Evolutionary conservation across 768 basidiomycete genomes (phyloP), one percentile per base, ranked within the genome.

Genomic region (Cytidiella melzeri): DNA sequence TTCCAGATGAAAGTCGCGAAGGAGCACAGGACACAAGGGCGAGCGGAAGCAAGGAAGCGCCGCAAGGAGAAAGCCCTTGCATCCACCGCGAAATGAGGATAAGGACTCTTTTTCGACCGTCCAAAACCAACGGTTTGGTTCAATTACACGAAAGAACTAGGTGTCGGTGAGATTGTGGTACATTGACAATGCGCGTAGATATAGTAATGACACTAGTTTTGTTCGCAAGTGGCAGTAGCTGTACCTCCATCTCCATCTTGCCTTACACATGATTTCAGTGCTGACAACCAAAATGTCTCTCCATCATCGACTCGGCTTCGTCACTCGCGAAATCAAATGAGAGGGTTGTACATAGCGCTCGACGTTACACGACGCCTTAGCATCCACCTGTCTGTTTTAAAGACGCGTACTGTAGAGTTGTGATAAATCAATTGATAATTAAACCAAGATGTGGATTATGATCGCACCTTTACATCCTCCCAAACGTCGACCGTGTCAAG

Each of bases 1-100:
- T 34, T 34, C 30, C 30, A n/a, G n/a, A 86, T 90, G 77, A 86
- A 76, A 59, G 73, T 68, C 26, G 80, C 81, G 26, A 90, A 84
- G 60, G 74, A 79, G 48, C 60, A 68, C 45, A 74, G 88, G 49
- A 61, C 64, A 30, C 68, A 69, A 57, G 80, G 73, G 18, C 79
- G 72, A 52, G 64, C 66, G 11, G 71, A 67, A 28, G 77, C 79
- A 1, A 85, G 73, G 57, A 57, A 63, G 51, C 64, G 57, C 58
- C 54, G 28, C 41, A 50, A 25, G 41, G 26, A 37, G 45, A 15
- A 28, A 34, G 36, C 13, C 30, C 30, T 34, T 34, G 30, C 15
- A n/a, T n/a, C n/a, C n/a, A n/a, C 30, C 15, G 30, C 30, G 15
- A 15, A 34, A 34, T 34, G 30, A 34, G 7, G 30, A 34, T 15